Evolutionary conservation across 208 protist genomes (phyloP), one percentile per base, ranked within the genome.

Genomic region (Leishmania arabica): DNA sequence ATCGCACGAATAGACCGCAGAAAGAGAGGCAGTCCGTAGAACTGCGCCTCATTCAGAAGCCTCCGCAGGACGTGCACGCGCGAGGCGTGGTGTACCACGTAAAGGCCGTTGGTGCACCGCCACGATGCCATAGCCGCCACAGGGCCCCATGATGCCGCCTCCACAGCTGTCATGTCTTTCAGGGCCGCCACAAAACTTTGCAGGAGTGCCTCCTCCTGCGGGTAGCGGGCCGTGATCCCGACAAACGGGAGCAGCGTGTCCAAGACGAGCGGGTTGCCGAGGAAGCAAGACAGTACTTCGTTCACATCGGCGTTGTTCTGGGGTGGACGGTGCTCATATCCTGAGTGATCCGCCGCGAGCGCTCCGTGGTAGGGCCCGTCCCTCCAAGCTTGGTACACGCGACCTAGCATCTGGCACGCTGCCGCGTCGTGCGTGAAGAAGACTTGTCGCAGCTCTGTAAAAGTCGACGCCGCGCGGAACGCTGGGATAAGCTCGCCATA

Each of bases 21-120:
- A 80, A 97, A 95, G n/a, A 89, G 89, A 3, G 94, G 94, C n/a
- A 97, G 83, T 0, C 94, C 94, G 79, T 95, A 96, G 62, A 95
- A 90, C 78, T 94, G 87, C 5, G 87, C 89, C 66, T 88, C 88
- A 27, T 78, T 73, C 27, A 97, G 80, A 19, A 97, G 75, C 21
- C 37, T 47, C 3, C 83, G 72, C 77, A 96, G 66, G 1, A 83
- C 80, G n/a, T 78, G 74, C 53, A 77, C 75, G 4, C 94, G 91
- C 6, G 82, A 77, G 60, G 72, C 74, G 60, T 84, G 80, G 7
- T 95, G 90, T 65, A 92, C 53, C 64, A 93, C 86, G 73, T 96
- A 97, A 19, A 93, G 65, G 1, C 91, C 94, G 45, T 89, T 83
- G 31, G 77, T 85, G 70, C 69, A 95, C 62, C 79, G 85, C 84